A percentile compares a stretch with the other conserved stretches of the same genome.
Evolutionary conservation across 331 rosid genomes (phyloP).

Genomic region (Saraca asoca): DNA sequence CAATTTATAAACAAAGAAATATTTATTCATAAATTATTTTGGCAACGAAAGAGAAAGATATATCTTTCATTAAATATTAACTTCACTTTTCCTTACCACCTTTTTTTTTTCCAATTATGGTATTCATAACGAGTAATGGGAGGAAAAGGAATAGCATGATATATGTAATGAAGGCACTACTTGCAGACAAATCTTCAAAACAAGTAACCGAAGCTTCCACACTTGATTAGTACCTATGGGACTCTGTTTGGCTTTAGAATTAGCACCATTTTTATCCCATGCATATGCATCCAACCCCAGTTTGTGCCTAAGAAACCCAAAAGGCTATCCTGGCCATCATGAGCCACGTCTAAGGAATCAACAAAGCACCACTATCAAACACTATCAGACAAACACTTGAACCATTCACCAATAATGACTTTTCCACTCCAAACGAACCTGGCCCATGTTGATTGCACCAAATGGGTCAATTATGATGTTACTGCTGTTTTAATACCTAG

Average conservation of each 20-base stretch:
- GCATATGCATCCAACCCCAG: slow-evolving; percentile 9
- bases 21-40: neutral
- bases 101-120: neutral
- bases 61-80: no score
- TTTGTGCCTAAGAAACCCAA: slow-evolving; percentile 7
- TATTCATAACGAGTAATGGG: slow-evolving; percentile 31
- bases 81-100: no score
- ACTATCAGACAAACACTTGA: slow-evolving; percentile 4
- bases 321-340: slow-evolving; percentile 30
- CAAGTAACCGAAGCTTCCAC: slow-evolving; percentile 25
- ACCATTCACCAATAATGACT: neutral
- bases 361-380: slow-evolving; percentile 25
- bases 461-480: neutral
- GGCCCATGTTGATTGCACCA: neutral
- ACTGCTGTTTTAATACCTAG: no score
- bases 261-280: neutral
- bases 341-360: slow-evolving; percentile 24
- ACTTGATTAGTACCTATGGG: slow-evolving; percentile 17
- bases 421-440: slow-evolving; percentile 29
- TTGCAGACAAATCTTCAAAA: slow-evolving; percentile 29
- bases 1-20: no score
- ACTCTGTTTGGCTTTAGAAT: slow-evolving; percentile 13
- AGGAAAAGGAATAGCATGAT: neutral
- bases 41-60: no score
- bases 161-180: slow-evolving; percentile 25